These are phyloP conservation scores for Tulasnella sp. DNA, from an alignment of 768 basidiomycete genomes.

Conservation along the genomic window DNA sequence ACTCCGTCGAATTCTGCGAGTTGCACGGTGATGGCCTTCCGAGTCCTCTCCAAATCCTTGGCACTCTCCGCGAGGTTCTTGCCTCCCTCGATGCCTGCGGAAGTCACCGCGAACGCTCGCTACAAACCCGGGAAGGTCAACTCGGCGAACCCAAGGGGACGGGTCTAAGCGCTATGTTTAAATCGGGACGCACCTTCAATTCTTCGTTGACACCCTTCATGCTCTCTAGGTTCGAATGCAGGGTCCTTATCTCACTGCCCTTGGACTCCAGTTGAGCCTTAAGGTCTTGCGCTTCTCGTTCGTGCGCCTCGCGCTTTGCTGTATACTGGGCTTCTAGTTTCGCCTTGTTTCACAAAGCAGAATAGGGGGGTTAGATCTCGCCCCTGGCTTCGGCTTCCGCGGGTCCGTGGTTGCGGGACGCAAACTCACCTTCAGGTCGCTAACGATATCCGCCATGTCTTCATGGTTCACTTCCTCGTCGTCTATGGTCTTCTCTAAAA, in stretches of 20 bases:
- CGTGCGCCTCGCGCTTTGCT: conserved; percentile 81
- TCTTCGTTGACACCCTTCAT: conserved; percentile 96
- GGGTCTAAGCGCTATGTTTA: not conserved
- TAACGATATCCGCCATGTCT: conserved; percentile 72
- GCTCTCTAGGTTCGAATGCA: conserved; percentile 81
- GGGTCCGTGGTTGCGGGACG: conserved; percentile 1
- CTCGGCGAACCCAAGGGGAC: not conserved
- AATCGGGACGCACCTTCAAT: conserved; percentile 70
- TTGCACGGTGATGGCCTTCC: conserved; percentile 96
- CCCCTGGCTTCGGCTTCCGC: not conserved
- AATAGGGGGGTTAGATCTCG: no score
- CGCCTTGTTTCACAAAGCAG: conserved; percentile 42
- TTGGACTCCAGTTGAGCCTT: conserved; percentile 84
- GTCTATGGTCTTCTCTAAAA: conserved; percentile 77
- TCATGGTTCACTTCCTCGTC: conserved; percentile 81
- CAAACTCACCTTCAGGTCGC: conserved; percentile 74
- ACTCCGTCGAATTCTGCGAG: conserved; percentile 97
- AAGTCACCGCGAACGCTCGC: conserved; percentile 96
- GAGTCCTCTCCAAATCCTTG: conserved; percentile 90
- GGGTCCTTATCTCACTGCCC: conserved; percentile 67
- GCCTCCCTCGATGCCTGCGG: conserved; percentile 93
- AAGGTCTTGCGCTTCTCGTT: conserved; percentile 73
- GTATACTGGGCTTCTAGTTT: conserved; percentile 92
- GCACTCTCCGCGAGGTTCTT: conserved; percentile 96
- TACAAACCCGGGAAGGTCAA: conserved; percentile 27